Conservation (phyloP, 2,329 filamentous ascomycete genomes). For the Calonectria honghensis region DNA sequence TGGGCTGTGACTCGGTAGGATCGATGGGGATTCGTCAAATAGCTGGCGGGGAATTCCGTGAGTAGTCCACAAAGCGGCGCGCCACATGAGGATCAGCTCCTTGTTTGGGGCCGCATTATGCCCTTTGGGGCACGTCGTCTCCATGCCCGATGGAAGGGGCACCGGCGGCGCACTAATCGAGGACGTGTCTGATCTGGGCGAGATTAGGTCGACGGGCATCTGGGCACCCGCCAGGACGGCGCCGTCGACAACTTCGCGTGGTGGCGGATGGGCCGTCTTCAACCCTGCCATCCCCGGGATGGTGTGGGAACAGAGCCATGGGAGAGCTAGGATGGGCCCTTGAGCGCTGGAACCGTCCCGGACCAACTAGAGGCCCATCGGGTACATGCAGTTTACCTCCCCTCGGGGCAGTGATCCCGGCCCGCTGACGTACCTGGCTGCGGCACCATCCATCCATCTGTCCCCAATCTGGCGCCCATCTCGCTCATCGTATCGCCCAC, state of each 20-base stretch:
- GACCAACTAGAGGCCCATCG: slow-evolving; percentile 30
- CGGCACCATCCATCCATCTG: slow-evolving; percentile 51
- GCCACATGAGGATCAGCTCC: slow-evolving; percentile 33
- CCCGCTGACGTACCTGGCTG: slow-evolving; percentile 54
- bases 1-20: not conserved
- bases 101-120: slow-evolving; percentile 22
- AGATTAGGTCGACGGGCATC: slow-evolving; percentile 55
- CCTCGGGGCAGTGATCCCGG: slow-evolving; percentile 44
- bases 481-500: slow-evolving; percentile 50
- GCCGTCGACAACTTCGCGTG: slow-evolving; percentile 53
- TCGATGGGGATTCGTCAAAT: not conserved
- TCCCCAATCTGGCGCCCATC: slow-evolving; percentile 52
- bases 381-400: slow-evolving; percentile 40
- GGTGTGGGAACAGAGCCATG: slow-evolving; percentile 35
- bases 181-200: slow-evolving; percentile 54
- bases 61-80: slow-evolving; percentile 25
- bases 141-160: slow-evolving; percentile 40
- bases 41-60: slow-evolving; percentile 33
- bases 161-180: slow-evolving; percentile 53
- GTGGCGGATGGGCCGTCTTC: slow-evolving; percentile 49
- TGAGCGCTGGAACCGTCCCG: slow-evolving; percentile 32
- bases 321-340: slow-evolving; percentile 32
- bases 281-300: slow-evolving; percentile 47
- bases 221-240: slow-evolving; percentile 52
- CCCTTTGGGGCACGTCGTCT: slow-evolving; percentile 35